These are phyloP conservation scores for Teunomyces aglyptinius DNA, from an alignment of 805 yeast species.

Conservation along the genomic window DNA sequence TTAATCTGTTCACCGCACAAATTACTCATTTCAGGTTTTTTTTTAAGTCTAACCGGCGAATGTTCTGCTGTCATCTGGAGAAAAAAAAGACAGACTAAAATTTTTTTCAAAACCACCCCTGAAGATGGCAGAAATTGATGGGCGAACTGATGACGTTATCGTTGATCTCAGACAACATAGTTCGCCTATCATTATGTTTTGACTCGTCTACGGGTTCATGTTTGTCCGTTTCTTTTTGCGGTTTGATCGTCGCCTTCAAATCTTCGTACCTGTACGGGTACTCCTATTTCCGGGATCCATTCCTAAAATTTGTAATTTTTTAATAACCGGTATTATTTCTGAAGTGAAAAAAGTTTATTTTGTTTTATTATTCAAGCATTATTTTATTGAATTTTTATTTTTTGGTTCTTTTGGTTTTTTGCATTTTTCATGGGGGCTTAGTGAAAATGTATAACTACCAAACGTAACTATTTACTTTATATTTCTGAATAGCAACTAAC, in stretches of 20 bases:
- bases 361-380: too few species aligned
- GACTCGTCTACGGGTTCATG: too few species aligned
- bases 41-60: background rate
- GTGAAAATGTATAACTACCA: background rate
- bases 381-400: background rate
- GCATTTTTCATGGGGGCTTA: background rate
- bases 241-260: too few species aligned
- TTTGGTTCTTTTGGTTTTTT: background rate
- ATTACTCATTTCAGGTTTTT: background rate
- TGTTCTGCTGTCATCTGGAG: background rate
- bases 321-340: too few species aligned
- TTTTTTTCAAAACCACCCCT: background rate
- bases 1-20: background rate
- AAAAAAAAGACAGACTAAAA: background rate
- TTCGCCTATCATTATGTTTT: too few species aligned
- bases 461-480: background rate
- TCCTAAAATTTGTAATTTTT: too few species aligned
- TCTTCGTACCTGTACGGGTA: too few species aligned
- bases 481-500: conserved; percentile 1
- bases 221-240: too few species aligned
- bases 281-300: too few species aligned
- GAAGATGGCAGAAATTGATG: background rate
- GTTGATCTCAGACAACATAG: too few species aligned
- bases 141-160: background rate
- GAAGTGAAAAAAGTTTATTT: too few species aligned